Percentiles rank a stretch among this genome's conserved stretches.
Evolutionary conservation across 2,329 filamentous ascomycete genomes (phyloP).

Genomic region (Zymoseptoria passerinii): DNA sequence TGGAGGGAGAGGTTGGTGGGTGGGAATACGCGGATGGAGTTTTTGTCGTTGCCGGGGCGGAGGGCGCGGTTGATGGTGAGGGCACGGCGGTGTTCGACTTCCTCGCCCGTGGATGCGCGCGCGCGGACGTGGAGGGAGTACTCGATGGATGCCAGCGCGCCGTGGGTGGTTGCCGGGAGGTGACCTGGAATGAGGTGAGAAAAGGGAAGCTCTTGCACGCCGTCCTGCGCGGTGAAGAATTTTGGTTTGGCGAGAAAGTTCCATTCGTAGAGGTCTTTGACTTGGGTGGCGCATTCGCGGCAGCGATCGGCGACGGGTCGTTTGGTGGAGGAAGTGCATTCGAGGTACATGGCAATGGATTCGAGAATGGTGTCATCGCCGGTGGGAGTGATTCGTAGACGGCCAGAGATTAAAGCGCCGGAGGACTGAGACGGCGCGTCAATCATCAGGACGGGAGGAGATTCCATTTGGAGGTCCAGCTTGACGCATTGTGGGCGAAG

Average conservation of each 20-base stretch:
- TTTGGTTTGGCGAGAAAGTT: constrained; percentile 55
- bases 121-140: constrained; percentile 69
- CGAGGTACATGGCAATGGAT: constrained; percentile 63
- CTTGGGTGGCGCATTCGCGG: constrained; percentile 62
- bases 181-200: constrained; percentile 78
- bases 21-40: constrained; percentile 88
- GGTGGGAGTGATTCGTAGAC: constrained; percentile 64
- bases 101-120: constrained; percentile 52
- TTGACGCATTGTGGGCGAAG: constrained; percentile 36
- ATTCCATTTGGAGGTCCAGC: constrained; percentile 64
- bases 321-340: constrained; percentile 65
- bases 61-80: constrained; percentile 74
- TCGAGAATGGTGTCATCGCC: constrained; percentile 59
- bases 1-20: constrained; percentile 87
- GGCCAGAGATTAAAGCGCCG: constrained; percentile 77
- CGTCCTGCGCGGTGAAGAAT: constrained; percentile 37
- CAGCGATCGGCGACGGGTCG: constrained; percentile 75
- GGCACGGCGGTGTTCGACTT: constrained; percentile 57
- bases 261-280: constrained; percentile 70
- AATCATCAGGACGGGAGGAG: constrained; percentile 77
- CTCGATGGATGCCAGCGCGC: constrained; percentile 61
- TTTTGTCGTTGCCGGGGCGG: constrained; percentile 69
- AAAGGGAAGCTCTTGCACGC: constrained; percentile 75
- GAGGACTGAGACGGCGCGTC: constrained; percentile 66
- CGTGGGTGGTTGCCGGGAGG: constrained; percentile 75